A percentile compares a stretch with the other conserved stretches of the same genome.
These are phyloP conservation scores for Boletus subparvulus DNA, from an alignment of 768 basidiomycete species.

Conservation along the genomic window DNA sequence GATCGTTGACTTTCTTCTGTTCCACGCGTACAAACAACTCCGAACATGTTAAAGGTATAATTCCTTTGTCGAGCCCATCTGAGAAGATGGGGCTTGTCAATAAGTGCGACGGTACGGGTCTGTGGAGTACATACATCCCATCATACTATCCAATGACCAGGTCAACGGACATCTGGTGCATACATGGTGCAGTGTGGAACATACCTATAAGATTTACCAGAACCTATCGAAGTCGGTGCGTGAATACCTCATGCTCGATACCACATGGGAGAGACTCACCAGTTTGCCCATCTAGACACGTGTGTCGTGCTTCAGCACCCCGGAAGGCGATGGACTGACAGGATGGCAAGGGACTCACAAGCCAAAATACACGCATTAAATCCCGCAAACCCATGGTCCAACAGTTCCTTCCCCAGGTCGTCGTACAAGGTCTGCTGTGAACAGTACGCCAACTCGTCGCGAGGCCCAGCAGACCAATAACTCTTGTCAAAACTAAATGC, in stretches of 20 bases:
- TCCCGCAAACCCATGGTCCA: conserved; percentile 94
- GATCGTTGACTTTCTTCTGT: conserved; percentile 57
- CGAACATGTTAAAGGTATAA: conserved; percentile 93
- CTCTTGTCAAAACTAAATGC: conserved; percentile 95
- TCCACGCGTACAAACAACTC: conserved; percentile 88
- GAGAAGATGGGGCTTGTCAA: conserved; percentile 8
- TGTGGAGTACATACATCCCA: conserved; percentile 72
- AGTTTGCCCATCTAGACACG: conserved; percentile 69
- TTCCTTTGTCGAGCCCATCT: conserved; percentile 96
- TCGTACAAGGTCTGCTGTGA: conserved; percentile 94
- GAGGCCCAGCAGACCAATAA: conserved; percentile 92
- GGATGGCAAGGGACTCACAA: conserved; percentile 62
- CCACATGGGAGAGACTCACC: conserved; percentile 47
- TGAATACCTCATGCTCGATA: conserved; percentile 7
- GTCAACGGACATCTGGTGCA: conserved; percentile 6
- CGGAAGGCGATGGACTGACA: not conserved
- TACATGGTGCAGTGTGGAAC: conserved; percentile 26
- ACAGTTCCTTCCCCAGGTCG: conserved; percentile 89
- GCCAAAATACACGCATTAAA: conserved; percentile 99
- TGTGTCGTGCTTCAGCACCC: not conserved
- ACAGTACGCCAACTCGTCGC: conserved; percentile 88
- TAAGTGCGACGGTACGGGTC: not conserved
- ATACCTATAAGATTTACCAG: conserved; percentile 90
- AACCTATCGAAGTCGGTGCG: conserved; percentile 48
- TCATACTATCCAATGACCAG: conserved; percentile 61